Evolutionary conservation across 176 grass and related monocot genomes (phyloP).

Genomic region (Oryza australiensis): DNA sequence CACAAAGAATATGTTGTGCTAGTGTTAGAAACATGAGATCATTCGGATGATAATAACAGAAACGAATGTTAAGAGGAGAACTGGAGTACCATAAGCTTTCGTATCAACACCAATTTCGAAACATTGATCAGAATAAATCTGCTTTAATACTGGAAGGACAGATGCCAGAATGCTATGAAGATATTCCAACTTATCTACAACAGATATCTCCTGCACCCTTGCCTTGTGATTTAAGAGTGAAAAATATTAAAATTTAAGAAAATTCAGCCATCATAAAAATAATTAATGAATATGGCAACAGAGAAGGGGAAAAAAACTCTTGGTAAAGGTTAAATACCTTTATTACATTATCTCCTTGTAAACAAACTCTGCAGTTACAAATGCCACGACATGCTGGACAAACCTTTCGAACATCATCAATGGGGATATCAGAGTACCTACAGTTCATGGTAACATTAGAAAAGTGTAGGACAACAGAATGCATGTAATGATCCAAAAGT

Average conservation of each 20-base stretch:
- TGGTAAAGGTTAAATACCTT: slow-evolving; percentile 54
- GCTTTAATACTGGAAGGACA: slow-evolving; percentile 87
- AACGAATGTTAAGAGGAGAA: slow-evolving; percentile 23
- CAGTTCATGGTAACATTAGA: slow-evolving; percentile 22
- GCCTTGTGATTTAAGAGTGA: slow-evolving; percentile 54
- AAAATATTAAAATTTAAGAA: slow-evolving; percentile 11
- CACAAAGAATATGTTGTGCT: slow-evolving; percentile 18
- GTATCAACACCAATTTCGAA: slow-evolving; percentile 93
- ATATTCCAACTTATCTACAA: slow-evolving; percentile 88
- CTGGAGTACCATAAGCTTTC: slow-evolving; percentile 67
- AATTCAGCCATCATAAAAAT: slow-evolving; percentile 8
- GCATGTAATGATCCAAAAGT: not conserved
- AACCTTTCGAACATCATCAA: slow-evolving; percentile 71
- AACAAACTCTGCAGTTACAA: slow-evolving; percentile 87
- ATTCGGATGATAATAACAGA: slow-evolving; percentile 7
- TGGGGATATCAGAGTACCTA: slow-evolving; percentile 87
- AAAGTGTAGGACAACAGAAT: slow-evolving; percentile 15
- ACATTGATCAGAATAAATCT: slow-evolving; percentile 79
- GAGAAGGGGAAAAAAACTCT: slow-evolving; percentile 33
- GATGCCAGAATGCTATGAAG: slow-evolving; percentile 85
- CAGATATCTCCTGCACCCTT: slow-evolving; percentile 81
- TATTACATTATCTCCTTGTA: slow-evolving; percentile 83
- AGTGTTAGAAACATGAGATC: slow-evolving; percentile 25
- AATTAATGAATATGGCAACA: slow-evolving; percentile 4
- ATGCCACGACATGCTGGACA: slow-evolving; percentile 97